Percentiles rank a stretch among this genome's conserved stretches.
Conservation (phyloP, 1,139 yeast genomes). For the Yamadazyma membranifaciens region DNA sequence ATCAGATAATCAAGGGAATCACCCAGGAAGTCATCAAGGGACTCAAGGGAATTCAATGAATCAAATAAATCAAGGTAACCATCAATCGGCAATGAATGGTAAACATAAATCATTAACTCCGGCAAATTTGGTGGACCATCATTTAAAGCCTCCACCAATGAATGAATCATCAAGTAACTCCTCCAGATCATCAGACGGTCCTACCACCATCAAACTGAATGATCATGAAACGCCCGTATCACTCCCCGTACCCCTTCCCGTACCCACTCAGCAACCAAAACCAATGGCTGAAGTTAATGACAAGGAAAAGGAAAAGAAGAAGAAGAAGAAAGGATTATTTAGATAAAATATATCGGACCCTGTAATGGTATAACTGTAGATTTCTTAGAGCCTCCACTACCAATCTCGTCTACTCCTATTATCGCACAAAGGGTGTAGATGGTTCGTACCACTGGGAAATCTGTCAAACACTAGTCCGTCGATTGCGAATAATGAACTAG, state of each 20-base stretch:
- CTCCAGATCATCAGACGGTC: constrained; percentile 26
- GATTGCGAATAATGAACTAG: no score
- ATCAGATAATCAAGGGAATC: constrained; percentile 7
- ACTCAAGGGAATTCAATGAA: constrained; percentile 1
- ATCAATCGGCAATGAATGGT: no score
- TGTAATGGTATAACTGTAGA: no score
- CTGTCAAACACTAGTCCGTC: no score
- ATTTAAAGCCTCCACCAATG: constrained; percentile 29
- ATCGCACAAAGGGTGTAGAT: no score
- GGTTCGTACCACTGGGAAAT: no score
- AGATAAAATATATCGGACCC: constrained; percentile 16
- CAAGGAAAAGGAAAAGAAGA: constrained; percentile 21
- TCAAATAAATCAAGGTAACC: constrained; percentile 8
- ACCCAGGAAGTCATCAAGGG: not conserved
- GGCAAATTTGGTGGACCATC: constrained; percentile 10
- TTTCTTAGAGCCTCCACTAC: no score
- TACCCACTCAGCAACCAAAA: constrained; percentile 18
- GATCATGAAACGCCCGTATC: constrained; percentile 15
- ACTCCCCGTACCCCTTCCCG: constrained; percentile 8
- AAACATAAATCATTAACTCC: no score
- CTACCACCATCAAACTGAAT: constrained; percentile 22
- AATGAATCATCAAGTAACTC: constrained; percentile 28
- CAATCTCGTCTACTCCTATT: no score
- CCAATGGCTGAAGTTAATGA: constrained; percentile 37
- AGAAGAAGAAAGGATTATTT: constrained; percentile 38